phyloP scores from a whole-genome alignment of 371 early-diverging fungal species.

The Mortierella sp. region DNA sequence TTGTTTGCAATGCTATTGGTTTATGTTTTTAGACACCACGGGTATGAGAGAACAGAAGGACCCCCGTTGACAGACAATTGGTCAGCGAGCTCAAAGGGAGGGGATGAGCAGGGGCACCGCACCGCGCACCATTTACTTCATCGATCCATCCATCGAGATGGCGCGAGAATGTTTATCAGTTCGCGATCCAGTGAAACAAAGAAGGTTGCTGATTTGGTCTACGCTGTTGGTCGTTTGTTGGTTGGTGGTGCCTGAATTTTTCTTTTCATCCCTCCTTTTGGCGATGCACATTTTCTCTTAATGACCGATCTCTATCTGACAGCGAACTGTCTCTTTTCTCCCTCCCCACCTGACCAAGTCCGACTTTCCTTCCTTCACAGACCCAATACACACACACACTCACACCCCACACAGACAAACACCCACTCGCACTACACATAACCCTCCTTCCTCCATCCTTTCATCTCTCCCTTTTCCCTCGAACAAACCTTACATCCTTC shows the following conservation, averaged over 20 bases:
- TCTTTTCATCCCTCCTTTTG: background rate
- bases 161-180: background rate
- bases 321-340: background rate
- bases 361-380: background rate
- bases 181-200: conserved; percentile 1
- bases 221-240: background rate
- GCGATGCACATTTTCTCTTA: background rate
- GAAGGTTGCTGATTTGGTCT: background rate
- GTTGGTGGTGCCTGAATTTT: background rate
- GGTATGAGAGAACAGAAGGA: background rate
- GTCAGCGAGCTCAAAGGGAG: background rate
- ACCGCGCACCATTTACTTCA: background rate
- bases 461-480: background rate
- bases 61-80: no score
- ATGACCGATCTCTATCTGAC: conserved; percentile 2
- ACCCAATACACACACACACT: background rate
- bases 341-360: background rate
- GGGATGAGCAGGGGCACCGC: background rate
- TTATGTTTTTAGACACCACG: background rate
- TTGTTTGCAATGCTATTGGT: background rate
- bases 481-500: background rate
- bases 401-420: background rate
- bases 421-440: background rate
- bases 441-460: background rate
- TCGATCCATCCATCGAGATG: background rate